Evolutionary conservation across 164 flowering plant species (phyloP).

Genomic region (Warburgia ugandensis): DNA sequence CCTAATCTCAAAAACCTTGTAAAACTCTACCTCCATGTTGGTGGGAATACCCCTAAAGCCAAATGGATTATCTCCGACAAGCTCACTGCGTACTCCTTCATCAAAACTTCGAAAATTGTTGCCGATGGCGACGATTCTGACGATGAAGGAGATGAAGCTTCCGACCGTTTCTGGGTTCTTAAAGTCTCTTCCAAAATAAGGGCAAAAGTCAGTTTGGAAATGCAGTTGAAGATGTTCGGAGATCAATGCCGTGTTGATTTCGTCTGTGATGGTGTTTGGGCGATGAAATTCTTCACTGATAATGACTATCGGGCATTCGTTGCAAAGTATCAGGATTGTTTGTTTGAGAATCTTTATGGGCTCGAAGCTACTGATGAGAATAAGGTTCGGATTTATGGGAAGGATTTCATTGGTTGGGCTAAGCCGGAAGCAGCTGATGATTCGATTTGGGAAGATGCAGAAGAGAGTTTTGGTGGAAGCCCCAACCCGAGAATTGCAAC

Average conservation of each 20-base stretch:
- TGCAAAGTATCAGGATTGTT: conserved; percentile 53
- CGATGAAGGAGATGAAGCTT: conserved; percentile 28
- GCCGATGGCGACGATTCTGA: conserved; percentile 17
- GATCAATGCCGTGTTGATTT: conserved; percentile 72
- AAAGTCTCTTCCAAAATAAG: conserved; percentile 48
- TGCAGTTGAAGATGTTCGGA: conserved; percentile 57
- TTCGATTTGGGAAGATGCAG: conserved; percentile 90
- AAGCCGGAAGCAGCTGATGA: conserved; percentile 89
- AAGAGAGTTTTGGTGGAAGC: conserved; percentile 37
- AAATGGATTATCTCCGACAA: conserved; percentile 74
- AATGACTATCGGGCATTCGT: conserved; percentile 57
- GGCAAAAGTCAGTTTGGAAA: conserved; percentile 37
- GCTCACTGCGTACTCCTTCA: conserved; percentile 49
- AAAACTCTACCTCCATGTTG: conserved; percentile 62
- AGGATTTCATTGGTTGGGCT: conserved; percentile 88
- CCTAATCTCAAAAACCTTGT: conserved; percentile 43
- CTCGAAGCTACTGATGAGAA: conserved; percentile 59
- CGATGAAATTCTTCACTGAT: conserved; percentile 57
- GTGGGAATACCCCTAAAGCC: conserved; percentile 60
- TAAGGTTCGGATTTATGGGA: conserved; percentile 78
- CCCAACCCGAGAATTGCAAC: conserved; percentile 31
- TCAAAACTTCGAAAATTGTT: conserved; percentile 20
- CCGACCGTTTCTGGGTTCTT: conserved; percentile 41
- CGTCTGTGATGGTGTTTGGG: conserved; percentile 63
- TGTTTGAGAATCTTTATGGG: conserved; percentile 84